A percentile compares a stretch with the other conserved stretches of the same genome.
Conservation (phyloP, 139 green algal genomes). For the Chlorella sp. region DNA sequence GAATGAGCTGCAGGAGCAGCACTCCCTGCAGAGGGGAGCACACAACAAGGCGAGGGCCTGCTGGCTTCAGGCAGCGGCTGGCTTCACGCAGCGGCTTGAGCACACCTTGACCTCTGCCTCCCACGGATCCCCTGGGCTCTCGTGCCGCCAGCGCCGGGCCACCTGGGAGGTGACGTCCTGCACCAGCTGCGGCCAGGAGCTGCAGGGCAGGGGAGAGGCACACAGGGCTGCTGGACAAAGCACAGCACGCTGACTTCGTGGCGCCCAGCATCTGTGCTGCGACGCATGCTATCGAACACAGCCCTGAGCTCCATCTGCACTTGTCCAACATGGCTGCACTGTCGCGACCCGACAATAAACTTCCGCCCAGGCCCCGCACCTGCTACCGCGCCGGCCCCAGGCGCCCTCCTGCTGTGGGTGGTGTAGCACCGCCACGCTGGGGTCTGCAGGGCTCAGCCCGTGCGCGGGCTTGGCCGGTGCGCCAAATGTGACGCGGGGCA, state of each 20-base stretch:
- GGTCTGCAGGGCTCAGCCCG: constrained; percentile 50
- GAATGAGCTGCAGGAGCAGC: too few species aligned
- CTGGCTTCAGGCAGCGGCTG: too few species aligned
- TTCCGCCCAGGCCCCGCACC: background rate
- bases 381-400: background rate
- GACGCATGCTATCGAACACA: background rate
- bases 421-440: constrained; percentile 74
- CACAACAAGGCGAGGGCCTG: too few species aligned
- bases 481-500: constrained; percentile 79
- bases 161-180: background rate
- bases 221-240: too few species aligned
- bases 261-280: too few species aligned
- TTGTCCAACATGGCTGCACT: too few species aligned
- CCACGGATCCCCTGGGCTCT: background rate
- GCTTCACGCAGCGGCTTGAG: too few species aligned
- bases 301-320: background rate
- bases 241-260: too few species aligned
- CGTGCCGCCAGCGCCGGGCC: constrained; percentile 11
- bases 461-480: constrained; percentile 29
- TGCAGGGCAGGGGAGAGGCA: background rate
- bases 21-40: too few species aligned
- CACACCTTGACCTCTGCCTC: background rate
- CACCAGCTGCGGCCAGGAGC: constrained; percentile 12
- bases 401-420: constrained; percentile 63
- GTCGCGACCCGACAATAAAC: too few species aligned